Percentiles rank a stretch among this genome's conserved stretches.
These are phyloP conservation scores for Ophiostoma australiae DNA, from an alignment of 2,329 filamentous ascomycete species.

Conservation along the genomic window DNA sequence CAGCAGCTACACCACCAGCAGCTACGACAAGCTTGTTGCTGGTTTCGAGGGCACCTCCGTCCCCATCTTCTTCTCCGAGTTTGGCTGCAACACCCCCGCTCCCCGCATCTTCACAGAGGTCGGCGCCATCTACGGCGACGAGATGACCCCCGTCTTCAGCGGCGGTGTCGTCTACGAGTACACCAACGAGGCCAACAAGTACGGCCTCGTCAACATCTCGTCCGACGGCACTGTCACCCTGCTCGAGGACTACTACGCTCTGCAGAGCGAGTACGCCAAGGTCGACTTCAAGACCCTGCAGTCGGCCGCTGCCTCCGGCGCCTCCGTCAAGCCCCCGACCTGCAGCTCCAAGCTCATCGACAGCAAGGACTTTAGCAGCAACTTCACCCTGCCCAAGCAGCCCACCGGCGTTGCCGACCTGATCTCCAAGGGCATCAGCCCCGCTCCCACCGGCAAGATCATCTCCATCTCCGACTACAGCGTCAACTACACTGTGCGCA, in stretches of 20 bases:
- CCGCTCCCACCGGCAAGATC: constrained; percentile 61
- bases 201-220: constrained; percentile 59
- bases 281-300: constrained; percentile 67
- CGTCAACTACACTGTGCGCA: constrained; percentile 54
- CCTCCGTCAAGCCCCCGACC: constrained; percentile 50
- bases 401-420: constrained; percentile 65
- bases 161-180: constrained; percentile 81
- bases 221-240: constrained; percentile 54
- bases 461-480: constrained; percentile 53
- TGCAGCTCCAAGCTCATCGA: constrained; percentile 64
- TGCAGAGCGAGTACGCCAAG: constrained; percentile 69
- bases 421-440: constrained; percentile 69
- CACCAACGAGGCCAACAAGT: constrained; percentile 64
- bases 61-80: constrained; percentile 78
- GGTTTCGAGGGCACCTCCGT: constrained; percentile 63
- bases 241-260: constrained; percentile 63
- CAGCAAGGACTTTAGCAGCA: constrained; percentile 62
- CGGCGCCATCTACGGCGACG: constrained; percentile 60
- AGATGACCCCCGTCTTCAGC: constrained; percentile 65
- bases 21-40: constrained; percentile 53
- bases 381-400: constrained; percentile 69
- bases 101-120: constrained; percentile 75
- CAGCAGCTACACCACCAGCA: constrained; percentile 50
- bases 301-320: constrained; percentile 52
- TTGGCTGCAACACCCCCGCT: constrained; percentile 68